Evolutionary conservation across 1,284 basidiomycete genomes (phyloP).

Genomic region (Prillingera fragicola): DNA sequence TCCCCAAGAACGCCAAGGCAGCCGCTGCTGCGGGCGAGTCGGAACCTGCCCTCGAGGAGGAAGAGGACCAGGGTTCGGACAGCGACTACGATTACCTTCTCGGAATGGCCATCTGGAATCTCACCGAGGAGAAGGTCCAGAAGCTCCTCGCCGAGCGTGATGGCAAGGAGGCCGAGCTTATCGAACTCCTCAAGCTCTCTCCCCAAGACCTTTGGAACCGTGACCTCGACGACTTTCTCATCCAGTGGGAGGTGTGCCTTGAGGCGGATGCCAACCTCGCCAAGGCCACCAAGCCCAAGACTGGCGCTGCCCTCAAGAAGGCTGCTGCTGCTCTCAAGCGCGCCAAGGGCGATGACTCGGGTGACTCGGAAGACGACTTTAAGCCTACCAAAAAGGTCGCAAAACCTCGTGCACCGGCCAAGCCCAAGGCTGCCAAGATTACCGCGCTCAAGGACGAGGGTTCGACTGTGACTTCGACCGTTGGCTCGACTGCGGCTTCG

Average conservation of each 20-base stretch:
- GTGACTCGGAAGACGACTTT: slow-evolving; percentile 63
- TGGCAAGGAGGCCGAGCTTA: slow-evolving; percentile 77
- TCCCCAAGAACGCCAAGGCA: slow-evolving; percentile 63
- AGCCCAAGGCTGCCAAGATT: slow-evolving; percentile 29
- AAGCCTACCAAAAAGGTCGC: slow-evolving; percentile 60
- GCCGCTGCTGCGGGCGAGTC: slow-evolving; percentile 65
- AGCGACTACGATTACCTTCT: slow-evolving; percentile 92
- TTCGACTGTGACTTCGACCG: too few species aligned
- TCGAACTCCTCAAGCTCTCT: slow-evolving; percentile 68
- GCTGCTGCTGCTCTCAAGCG: slow-evolving; percentile 52
- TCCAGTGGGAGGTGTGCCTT: slow-evolving; percentile 76
- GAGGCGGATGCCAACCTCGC: slow-evolving; percentile 53
- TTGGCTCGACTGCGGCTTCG: slow-evolving; percentile 1
- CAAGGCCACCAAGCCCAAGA: slow-evolving; percentile 65
- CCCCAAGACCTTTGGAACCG: slow-evolving; percentile 85
- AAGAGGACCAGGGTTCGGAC: slow-evolving; percentile 51
- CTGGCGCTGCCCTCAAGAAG: slow-evolving; percentile 61
- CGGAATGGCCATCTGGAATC: slow-evolving; percentile 89
- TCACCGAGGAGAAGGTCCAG: slow-evolving; percentile 92
- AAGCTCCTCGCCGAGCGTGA: slow-evolving; percentile 74
- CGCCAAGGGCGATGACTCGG: slow-evolving; percentile 53
- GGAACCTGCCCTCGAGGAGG: slow-evolving; percentile 59
- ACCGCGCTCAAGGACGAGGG: slow-evolving; percentile 39
- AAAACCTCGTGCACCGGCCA: slow-evolving; percentile 43
- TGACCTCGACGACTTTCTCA: slow-evolving; percentile 79